Evolutionary conservation across 805 yeast genomes (phyloP), one percentile per base, ranked within the genome.

Genomic region (Teunomyces tritomae): DNA sequence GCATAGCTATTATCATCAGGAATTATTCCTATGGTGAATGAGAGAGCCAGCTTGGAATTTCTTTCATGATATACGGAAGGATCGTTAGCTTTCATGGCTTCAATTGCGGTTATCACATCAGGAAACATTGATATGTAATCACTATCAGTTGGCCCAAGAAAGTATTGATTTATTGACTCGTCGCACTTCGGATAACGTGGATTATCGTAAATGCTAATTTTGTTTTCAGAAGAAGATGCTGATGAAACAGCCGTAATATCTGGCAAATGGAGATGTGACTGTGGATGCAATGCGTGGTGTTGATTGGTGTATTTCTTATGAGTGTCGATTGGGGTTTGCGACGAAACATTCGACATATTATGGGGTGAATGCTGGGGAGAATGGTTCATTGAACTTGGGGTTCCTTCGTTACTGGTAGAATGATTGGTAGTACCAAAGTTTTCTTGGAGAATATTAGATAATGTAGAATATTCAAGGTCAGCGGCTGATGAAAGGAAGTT

Each of bases 401-500:
- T 67, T 6, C 68, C 71, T 49, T 66, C 74, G 20, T 58, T 65
- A 10, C 71, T 64, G 2, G 71, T 62, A 24, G 64, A 56, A 35
- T 58, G 62, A 27, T 52, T 57, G 20, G 50, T 52, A 41, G 54
- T 59, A 47, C 65, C 56, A 43, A 65, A 58, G 49, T 68, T 76
- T 43, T 79, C 82, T 30, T 80, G 80, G 32, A 84, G 74, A 43
- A 86, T 85, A 50, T 76, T 80, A 7, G 89, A 84, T 28, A 86
- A 65, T 3, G 85, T 81, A 3, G 88, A 77, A 56, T 86, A 85
- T 56, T 86, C 94, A 44, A 84, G 68, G 57, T 84, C 85, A 0
- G 89, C 90, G 1, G 94, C 90, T 30, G 79, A 71, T 1, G 89
- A 83, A 50, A 85, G 59, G 56, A 85, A 85, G 50, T 78, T 73